Conservation (phyloP, 805 yeast genomes). For the Tetrapisispora taiwanensis region DNA sequence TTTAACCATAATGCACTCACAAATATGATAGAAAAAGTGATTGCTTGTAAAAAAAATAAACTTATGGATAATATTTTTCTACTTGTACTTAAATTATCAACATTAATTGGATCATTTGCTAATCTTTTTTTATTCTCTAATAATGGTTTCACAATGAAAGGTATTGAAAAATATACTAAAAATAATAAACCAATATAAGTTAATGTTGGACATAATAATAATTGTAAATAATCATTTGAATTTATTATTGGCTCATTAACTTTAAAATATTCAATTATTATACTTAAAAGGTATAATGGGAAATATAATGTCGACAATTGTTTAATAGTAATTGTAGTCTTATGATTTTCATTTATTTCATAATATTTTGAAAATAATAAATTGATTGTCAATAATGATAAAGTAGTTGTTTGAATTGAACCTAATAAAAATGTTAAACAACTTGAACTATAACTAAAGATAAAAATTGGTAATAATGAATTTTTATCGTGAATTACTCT, state of each 20-base stretch:
- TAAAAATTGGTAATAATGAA: conserved; percentile 1
- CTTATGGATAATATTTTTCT: neutral
- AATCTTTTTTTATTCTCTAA: neutral
- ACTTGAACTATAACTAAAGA: conserved; percentile 1
- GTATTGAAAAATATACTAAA: neutral
- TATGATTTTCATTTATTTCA: neutral
- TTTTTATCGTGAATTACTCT: neutral
- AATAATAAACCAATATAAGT: neutral
- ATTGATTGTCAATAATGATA: conserved; percentile 9
- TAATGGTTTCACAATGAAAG: neutral
- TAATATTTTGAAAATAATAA: conserved; percentile 1
- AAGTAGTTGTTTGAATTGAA: conserved; percentile 11
- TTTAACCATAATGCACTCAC: neutral
- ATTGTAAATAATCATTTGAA: neutral
- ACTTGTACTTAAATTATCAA: neutral
- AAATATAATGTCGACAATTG: neutral
- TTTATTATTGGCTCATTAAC: neutral
- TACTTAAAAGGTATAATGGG: neutral
- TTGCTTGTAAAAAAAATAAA: neutral
- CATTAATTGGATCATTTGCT: neutral
- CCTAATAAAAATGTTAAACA: conserved; percentile 6
- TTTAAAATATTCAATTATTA: neutral
- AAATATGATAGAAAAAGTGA: conserved; percentile 2
- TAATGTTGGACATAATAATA: neutral
- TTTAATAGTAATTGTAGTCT: neutral